Evolutionary conservation across 1,284 basidiomycete genomes (phyloP).

Genomic region (Irpex rosettiformis): DNA sequence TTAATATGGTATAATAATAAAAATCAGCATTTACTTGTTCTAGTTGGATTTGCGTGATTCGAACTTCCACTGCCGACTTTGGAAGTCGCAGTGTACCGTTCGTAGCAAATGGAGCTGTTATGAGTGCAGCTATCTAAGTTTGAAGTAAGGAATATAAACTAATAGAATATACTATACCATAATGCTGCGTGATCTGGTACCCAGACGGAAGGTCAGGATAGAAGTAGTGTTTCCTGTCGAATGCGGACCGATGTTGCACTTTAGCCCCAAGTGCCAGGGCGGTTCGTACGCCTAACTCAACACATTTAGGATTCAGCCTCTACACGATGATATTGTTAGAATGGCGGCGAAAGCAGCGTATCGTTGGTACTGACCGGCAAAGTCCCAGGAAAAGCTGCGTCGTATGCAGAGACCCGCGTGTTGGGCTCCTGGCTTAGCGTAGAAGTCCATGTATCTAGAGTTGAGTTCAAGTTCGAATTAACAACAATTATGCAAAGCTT

Average conservation of each 20-base stretch:
- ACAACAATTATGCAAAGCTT: not conserved
- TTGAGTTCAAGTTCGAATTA: not conserved
- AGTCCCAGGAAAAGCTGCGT: slow-evolving; percentile 92
- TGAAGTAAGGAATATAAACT: not conserved
- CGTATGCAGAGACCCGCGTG: slow-evolving; percentile 77
- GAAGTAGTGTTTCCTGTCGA: slow-evolving; percentile 98
- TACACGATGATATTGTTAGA: slow-evolving; percentile 27
- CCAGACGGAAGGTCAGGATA: slow-evolving; percentile 93
- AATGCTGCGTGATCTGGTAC: slow-evolving; percentile 97
- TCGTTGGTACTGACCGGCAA: slow-evolving; percentile 64
- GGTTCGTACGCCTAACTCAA: slow-evolving; percentile 79
- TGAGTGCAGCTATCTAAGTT: not conserved
- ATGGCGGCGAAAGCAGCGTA: not conserved
- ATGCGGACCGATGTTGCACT: slow-evolving; percentile 75
- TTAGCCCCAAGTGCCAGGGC: slow-evolving; percentile 78
- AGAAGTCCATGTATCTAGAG: slow-evolving; percentile 38
- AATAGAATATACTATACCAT: slow-evolving; percentile 65
- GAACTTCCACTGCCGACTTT: slow-evolving; percentile 47
- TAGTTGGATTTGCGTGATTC: slow-evolving; percentile 92
- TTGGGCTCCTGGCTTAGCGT: slow-evolving; percentile 59
- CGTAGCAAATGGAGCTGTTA: slow-evolving; percentile 78
- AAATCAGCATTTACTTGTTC: slow-evolving; percentile 78
- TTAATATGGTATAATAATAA: not conserved
- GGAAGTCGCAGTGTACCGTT: slow-evolving; percentile 61
- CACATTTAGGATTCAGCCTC: slow-evolving; percentile 78